phyloP scores from a whole-genome alignment of 208 protist genomes.

The Wallacemonas sp. region DNA sequence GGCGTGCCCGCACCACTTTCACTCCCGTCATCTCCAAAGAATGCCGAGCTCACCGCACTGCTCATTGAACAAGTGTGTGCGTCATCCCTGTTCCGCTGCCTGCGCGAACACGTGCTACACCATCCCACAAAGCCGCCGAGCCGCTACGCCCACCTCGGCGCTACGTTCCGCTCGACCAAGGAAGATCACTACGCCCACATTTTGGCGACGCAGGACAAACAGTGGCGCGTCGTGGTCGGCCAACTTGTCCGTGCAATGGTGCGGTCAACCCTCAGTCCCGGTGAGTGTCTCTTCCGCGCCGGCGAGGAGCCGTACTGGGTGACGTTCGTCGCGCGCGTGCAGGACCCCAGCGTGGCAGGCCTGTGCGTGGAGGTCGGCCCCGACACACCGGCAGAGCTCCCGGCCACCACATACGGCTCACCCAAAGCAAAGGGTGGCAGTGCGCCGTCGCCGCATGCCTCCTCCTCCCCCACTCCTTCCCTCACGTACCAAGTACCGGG shows the following conservation, averaged over 20 bases:
- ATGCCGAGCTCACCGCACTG: neutral
- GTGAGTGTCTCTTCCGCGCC: constrained; percentile 21
- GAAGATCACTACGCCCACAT: constrained; percentile 42
- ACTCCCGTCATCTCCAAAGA: neutral
- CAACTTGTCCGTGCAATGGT: constrained; percentile 26
- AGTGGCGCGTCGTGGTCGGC: constrained; percentile 33
- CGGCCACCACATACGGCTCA: too few relatives aligned
- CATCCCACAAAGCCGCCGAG: constrained; percentile 17
- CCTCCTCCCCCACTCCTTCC: too few relatives aligned
- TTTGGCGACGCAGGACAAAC: constrained; percentile 25
- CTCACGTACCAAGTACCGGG: constrained; percentile 16
- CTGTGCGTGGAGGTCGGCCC: constrained; percentile 11
- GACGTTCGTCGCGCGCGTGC: constrained; percentile 30
- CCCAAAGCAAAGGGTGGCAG: too few relatives aligned
- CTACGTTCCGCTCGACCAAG: constrained; percentile 33
- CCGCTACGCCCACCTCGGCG: constrained; percentile 6
- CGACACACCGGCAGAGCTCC: too few relatives aligned
- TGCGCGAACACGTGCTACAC: constrained; percentile 31
- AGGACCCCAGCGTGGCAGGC: too few relatives aligned
- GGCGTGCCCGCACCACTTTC: constrained; percentile 18
- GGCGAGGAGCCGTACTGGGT: constrained; percentile 27
- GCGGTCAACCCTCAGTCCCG: constrained; percentile 1
- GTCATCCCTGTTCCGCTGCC: constrained; percentile 22
- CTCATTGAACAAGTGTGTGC: neutral
- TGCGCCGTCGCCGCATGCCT: too few relatives aligned